Conservation (phyloP, 345 rosid genomes). For the Euphorbia peplus region DNA sequence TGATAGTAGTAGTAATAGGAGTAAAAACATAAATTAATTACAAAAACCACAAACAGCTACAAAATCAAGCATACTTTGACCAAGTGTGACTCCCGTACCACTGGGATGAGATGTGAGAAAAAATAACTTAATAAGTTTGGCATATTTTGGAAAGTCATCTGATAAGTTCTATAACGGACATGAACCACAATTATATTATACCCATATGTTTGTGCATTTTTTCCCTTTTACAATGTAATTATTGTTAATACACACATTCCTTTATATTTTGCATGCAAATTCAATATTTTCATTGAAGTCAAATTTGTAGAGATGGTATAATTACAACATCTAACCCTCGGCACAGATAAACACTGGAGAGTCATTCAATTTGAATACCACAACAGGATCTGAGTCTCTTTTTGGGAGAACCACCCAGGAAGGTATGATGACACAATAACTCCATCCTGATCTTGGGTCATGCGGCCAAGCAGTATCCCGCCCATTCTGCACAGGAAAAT, state of each 20-base stretch:
- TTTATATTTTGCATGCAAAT: conserved; percentile 4
- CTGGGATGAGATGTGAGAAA: background rate
- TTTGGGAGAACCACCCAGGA: conserved; percentile 87
- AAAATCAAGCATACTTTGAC: background rate
- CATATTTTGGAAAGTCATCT: background rate
- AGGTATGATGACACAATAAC: conserved; percentile 87
- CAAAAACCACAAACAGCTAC: background rate
- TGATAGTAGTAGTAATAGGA: too few relatives aligned
- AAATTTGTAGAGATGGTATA: conserved; percentile 15
- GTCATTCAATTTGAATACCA: conserved; percentile 55
- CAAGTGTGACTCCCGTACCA: background rate
- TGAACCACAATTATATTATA: background rate
- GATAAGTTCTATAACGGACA: conserved; percentile 1
- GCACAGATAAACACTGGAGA: conserved; percentile 26
- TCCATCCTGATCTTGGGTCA: conserved; percentile 89
- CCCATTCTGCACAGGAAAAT: conserved; percentile 62
- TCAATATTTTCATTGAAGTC: conserved; percentile 5
- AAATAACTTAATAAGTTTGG: conserved; percentile 2
- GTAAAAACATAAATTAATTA: background rate
- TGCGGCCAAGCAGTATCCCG: conserved; percentile 90
- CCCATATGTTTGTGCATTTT: background rate
- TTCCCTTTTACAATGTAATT: background rate
- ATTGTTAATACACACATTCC: background rate
- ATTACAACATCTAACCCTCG: conserved; percentile 31
- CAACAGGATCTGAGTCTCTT: conserved; percentile 93